These are phyloP conservation scores for Penicillium subrubescens DNA, from an alignment of 495 filamentous ascomycete species.

Conservation along the genomic window DNA sequence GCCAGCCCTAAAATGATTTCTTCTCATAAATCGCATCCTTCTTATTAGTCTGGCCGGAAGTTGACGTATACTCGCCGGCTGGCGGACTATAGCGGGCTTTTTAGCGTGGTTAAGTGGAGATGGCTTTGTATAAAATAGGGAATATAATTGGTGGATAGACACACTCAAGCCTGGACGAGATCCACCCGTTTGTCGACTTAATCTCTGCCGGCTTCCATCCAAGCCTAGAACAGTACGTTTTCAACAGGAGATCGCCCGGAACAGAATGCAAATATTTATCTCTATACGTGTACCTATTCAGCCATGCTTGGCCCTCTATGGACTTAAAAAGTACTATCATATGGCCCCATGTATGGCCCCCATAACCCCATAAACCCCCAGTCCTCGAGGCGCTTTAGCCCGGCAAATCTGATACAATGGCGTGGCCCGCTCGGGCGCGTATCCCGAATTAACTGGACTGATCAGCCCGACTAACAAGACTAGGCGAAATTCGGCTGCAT, in stretches of 20 bases:
- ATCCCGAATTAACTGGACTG: not conserved
- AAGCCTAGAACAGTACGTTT: constrained; percentile 1
- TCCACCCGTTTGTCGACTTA: constrained; percentile 5
- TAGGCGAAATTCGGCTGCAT: constrained; percentile 1
- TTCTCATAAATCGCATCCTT: not conserved
- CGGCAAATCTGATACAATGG: constrained; percentile 6
- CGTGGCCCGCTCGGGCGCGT: not conserved
- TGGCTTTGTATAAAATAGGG: not conserved
- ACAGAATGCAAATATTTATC: not conserved
- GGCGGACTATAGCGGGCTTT: not conserved
- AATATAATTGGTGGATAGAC: not conserved
- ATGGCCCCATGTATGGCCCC: not conserved
- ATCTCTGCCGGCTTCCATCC: constrained; percentile 1
- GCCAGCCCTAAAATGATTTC: not conserved
- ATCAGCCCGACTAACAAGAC: not conserved
- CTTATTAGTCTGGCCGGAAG: constrained; percentile 4
- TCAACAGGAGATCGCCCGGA: not conserved
- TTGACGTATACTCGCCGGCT: constrained; percentile 16
- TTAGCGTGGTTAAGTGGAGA: constrained; percentile 1
- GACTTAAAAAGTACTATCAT: not conserved
- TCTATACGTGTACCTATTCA: not conserved
- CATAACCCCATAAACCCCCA: not conserved
- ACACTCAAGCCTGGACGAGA: not conserved
- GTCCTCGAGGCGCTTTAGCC: not conserved
- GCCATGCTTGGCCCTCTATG: not conserved